phyloP scores from a whole-genome alignment of 202 grass and related monocot species.

The Schoenoplectus triqueter region DNA sequence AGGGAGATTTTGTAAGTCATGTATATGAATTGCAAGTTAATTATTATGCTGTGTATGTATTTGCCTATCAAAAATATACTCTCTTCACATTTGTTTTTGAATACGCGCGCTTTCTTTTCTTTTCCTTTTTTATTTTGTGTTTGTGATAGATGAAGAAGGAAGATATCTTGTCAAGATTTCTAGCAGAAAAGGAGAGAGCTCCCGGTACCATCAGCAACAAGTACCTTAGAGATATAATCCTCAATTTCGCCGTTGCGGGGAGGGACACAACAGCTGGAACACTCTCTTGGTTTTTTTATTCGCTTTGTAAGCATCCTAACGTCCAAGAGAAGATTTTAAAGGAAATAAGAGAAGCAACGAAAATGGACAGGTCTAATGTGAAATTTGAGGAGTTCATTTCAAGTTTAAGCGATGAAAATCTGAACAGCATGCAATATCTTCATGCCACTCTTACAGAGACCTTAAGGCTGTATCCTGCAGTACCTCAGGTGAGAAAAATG shows the following conservation, averaged over 20 bases:
- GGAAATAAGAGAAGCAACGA: slow-evolving; percentile 42
- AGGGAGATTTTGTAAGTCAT: slow-evolving; percentile 47
- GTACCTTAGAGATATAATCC: slow-evolving; percentile 76
- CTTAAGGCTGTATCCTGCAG: slow-evolving; percentile 61
- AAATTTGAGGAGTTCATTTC: slow-evolving; percentile 47
- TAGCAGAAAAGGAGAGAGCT: slow-evolving; percentile 56
- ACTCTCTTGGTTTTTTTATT: slow-evolving; percentile 73
- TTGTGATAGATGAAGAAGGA: slow-evolving; percentile 64
- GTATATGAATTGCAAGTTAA: not conserved
- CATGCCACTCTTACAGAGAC: slow-evolving; percentile 69
- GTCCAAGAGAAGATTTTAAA: slow-evolving; percentile 49
- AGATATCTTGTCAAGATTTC: slow-evolving; percentile 72
- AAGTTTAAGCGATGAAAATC: slow-evolving; percentile 54
- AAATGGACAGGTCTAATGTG: not conserved
- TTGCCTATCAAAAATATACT: not conserved
- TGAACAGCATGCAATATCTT: slow-evolving; percentile 79
- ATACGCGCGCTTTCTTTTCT: not conserved
- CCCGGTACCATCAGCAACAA: slow-evolving; percentile 57
- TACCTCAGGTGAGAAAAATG: slow-evolving; percentile 50
- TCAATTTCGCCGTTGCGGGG: slow-evolving; percentile 80
- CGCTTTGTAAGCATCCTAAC: slow-evolving; percentile 55
- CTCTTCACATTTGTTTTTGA: not conserved
- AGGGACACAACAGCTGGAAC: slow-evolving; percentile 82
- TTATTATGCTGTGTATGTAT: not conserved
- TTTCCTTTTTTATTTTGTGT: not conserved